Evolutionary conservation across 768 basidiomycete genomes (phyloP).

Genomic region (Gelatoporia subvermispora): DNA sequence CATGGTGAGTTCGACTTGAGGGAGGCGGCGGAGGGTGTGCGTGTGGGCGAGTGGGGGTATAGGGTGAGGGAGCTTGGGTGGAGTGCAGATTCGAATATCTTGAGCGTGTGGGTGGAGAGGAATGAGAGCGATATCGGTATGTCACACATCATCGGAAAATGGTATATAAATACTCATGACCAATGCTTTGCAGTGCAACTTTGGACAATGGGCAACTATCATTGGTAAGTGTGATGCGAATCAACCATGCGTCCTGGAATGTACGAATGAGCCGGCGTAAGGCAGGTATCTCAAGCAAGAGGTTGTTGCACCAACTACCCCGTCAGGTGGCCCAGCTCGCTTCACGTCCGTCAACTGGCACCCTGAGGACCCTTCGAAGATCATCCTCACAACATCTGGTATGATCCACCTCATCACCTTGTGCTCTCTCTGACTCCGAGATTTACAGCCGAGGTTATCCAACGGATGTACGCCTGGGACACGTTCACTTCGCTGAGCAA

Average conservation of each 20-base stretch:
- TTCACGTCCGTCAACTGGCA: slow-evolving; percentile 86
- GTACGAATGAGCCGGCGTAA: background rate
- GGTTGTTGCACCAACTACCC: slow-evolving; percentile 42
- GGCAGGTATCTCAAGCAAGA: slow-evolving; percentile 92
- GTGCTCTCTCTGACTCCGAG: slow-evolving; percentile 6
- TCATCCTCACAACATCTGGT: slow-evolving; percentile 70
- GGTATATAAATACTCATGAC: slow-evolving; percentile 3
- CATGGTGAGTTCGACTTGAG: slow-evolving; percentile 83
- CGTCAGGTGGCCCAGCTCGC: slow-evolving; percentile 32
- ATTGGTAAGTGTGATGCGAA: slow-evolving; percentile 54
- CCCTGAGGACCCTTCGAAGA: slow-evolving; percentile 64
- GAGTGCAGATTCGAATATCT: slow-evolving; percentile 84
- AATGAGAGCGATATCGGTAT: slow-evolving; percentile 66
- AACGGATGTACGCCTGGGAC: slow-evolving; percentile 72
- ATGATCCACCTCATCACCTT: background rate
- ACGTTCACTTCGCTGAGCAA: slow-evolving; percentile 54
- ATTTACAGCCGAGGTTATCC: slow-evolving; percentile 47
- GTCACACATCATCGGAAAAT: slow-evolving; percentile 17
- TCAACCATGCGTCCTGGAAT: background rate
- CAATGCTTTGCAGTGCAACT: slow-evolving; percentile 64
- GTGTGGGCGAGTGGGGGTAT: slow-evolving; percentile 53
- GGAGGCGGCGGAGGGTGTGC: slow-evolving; percentile 22
- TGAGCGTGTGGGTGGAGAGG: slow-evolving; percentile 80
- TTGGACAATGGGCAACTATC: slow-evolving; percentile 93
- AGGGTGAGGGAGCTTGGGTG: slow-evolving; percentile 73